Conservation (phyloP, 495 filamentous ascomycete genomes). For the Penicillium soppii region DNA sequence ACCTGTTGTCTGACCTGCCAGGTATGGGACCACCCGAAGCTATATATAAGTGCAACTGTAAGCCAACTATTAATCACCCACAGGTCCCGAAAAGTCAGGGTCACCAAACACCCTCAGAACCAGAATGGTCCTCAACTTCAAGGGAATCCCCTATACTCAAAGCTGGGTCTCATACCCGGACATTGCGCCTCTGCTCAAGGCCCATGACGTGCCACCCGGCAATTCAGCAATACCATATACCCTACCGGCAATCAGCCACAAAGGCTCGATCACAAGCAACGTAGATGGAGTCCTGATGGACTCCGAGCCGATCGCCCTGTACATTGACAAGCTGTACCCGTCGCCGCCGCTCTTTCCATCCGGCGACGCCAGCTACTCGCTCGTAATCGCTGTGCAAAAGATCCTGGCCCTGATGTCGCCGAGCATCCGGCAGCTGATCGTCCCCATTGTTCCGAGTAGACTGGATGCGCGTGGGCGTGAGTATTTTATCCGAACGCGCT, state of each 20-base stretch:
- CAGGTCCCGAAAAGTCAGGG: conserved; percentile 38
- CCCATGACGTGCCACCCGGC: conserved; percentile 25
- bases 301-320: conserved; percentile 37
- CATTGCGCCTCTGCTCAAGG: conserved; percentile 32
- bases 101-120: conserved; percentile 41
- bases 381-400: conserved; percentile 17
- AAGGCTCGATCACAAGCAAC: conserved; percentile 24
- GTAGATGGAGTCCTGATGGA: conserved; percentile 35
- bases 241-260: conserved; percentile 39
- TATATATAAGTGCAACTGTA: background rate
- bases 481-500: conserved; percentile 33
- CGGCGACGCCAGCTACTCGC: conserved; percentile 31
- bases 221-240: conserved; percentile 27
- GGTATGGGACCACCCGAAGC: conserved; percentile 17
- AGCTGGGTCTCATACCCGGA: conserved; percentile 44
- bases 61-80: conserved; percentile 4
- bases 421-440: conserved; percentile 4
- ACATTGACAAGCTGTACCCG: conserved; percentile 37
- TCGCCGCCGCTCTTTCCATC: conserved; percentile 31
- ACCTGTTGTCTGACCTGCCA: conserved; percentile 33
- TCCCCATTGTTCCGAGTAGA: conserved; percentile 20
- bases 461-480: conserved; percentile 31
- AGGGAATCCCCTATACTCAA: conserved; percentile 41
- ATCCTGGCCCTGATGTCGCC: background rate
- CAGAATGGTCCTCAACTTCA: conserved; percentile 41